Conservation (phyloP, 768 basidiomycete genomes). For the Boletus patriciae region DNA sequence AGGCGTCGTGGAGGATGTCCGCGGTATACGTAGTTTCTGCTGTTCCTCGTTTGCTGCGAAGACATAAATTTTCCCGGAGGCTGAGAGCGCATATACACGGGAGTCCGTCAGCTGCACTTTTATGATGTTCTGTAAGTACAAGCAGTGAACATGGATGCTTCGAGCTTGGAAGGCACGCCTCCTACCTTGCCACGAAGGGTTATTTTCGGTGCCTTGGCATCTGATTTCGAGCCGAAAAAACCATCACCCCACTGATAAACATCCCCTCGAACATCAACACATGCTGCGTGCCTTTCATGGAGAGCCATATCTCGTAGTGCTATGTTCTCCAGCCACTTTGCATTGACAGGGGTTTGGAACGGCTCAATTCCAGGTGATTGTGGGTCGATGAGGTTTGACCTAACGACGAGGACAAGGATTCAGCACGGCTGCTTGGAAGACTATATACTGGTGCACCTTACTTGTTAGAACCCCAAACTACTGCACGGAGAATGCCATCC, state of each 20-base stretch:
- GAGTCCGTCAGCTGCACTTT: constrained; percentile 58
- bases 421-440: not conserved
- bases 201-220: constrained; percentile 41
- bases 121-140: constrained; percentile 57
- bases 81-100: constrained; percentile 75
- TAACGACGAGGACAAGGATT: constrained; percentile 24
- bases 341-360: constrained; percentile 51
- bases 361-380: constrained; percentile 38
- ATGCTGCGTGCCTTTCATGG: constrained; percentile 66
- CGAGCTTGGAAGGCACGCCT: not conserved
- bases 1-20: constrained; percentile 44
- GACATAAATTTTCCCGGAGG: constrained; percentile 72
- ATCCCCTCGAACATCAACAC: constrained; percentile 76
- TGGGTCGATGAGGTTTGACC: constrained; percentile 48
- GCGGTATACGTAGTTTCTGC: constrained; percentile 44
- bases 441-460: constrained; percentile 38
- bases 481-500: constrained; percentile 41
- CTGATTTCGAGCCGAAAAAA: constrained; percentile 44
- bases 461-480: constrained; percentile 80
- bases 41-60: constrained; percentile 52
- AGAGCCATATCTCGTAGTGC: constrained; percentile 74
- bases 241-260: constrained; percentile 83
- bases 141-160: not conserved
- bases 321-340: constrained; percentile 60
- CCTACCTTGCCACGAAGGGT: constrained; percentile 68